A percentile compares a stretch with the other conserved stretches of the same genome.
phyloP scores from a whole-genome alignment of 305 asterid species.

The Solanum hybrid region DNA sequence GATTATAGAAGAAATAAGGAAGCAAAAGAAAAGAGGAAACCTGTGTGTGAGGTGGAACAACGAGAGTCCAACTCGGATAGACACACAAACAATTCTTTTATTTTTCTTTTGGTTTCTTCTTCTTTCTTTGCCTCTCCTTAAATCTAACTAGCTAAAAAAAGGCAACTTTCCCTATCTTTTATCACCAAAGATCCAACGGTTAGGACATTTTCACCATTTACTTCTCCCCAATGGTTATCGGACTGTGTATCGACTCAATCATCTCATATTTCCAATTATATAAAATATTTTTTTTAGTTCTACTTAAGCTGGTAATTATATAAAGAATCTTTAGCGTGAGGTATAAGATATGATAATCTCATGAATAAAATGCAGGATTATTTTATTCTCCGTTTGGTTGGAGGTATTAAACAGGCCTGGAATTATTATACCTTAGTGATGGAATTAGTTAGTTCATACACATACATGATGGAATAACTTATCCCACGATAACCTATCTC shows the following conservation, averaged over 20 bases:
- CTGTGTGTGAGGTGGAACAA: slow-evolving; percentile 10
- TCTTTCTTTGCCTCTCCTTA: background rate
- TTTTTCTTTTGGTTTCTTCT: background rate
- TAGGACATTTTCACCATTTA: background rate
- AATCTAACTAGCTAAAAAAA: background rate
- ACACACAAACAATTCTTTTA: background rate
- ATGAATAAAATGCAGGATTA: rapidly evolving
- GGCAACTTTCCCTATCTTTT: background rate
- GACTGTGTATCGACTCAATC: background rate
- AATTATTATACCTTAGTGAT: background rate
- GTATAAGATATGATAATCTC: too few relatives aligned
- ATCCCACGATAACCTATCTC: too few relatives aligned
- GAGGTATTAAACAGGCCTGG: too few relatives aligned
- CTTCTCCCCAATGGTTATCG: background rate
- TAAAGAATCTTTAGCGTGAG: background rate
- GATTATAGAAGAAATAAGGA: background rate
- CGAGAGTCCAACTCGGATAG: slow-evolving; percentile 11
- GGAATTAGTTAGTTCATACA: too few relatives aligned
- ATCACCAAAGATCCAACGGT: background rate
- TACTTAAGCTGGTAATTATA: too few relatives aligned
- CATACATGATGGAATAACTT: too few relatives aligned
- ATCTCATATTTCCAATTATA: too few relatives aligned
- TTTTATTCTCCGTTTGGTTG: too few relatives aligned
- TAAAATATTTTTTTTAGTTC: too few relatives aligned
- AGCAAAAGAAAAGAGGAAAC: background rate